Conservation (phyloP, 176 grass and related monocot species). For the Ensete ventricosum region DNA sequence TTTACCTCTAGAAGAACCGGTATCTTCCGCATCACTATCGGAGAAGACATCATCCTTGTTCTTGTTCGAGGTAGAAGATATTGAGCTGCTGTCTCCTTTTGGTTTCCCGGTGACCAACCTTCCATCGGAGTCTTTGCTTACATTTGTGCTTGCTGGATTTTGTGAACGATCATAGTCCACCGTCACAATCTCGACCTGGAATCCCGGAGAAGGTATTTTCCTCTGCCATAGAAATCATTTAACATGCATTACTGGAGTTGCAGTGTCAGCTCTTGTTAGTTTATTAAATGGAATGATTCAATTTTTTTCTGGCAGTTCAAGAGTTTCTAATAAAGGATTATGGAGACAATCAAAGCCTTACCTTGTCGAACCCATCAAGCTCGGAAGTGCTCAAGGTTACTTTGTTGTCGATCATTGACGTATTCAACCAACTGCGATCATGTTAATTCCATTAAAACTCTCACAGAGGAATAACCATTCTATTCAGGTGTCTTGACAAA, state of each 20-base stretch:
- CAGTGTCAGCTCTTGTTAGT: too few relatives aligned
- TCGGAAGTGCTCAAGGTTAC: slow-evolving; percentile 7
- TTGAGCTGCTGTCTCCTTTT: not conserved
- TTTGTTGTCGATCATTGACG: slow-evolving; percentile 11
- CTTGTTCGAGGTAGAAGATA: not conserved
- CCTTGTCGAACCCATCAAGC: slow-evolving; percentile 20
- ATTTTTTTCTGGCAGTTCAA: too few relatives aligned
- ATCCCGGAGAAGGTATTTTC: slow-evolving; percentile 15
- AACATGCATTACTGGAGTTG: not conserved
- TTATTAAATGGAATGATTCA: too few relatives aligned
- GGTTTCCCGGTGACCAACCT: not conserved
- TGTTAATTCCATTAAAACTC: not conserved
- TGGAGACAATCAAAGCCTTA: not conserved
- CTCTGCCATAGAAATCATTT: slow-evolving; percentile 1
- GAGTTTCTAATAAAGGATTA: not conserved
- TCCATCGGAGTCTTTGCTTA: not conserved
- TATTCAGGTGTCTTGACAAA: not conserved
- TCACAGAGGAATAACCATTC: not conserved
- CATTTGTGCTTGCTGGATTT: not conserved
- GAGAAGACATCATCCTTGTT: slow-evolving; percentile 19
- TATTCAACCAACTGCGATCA: slow-evolving; percentile 19
- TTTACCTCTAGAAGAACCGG: not conserved
- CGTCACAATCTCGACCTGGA: slow-evolving; percentile 21
- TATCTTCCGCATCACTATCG: slow-evolving; percentile 14
- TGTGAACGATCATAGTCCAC: slow-evolving; percentile 2